These are phyloP conservation scores for Neurospora discreta DNA, from an alignment of 495 filamentous ascomycete species.

Conservation along the genomic window DNA sequence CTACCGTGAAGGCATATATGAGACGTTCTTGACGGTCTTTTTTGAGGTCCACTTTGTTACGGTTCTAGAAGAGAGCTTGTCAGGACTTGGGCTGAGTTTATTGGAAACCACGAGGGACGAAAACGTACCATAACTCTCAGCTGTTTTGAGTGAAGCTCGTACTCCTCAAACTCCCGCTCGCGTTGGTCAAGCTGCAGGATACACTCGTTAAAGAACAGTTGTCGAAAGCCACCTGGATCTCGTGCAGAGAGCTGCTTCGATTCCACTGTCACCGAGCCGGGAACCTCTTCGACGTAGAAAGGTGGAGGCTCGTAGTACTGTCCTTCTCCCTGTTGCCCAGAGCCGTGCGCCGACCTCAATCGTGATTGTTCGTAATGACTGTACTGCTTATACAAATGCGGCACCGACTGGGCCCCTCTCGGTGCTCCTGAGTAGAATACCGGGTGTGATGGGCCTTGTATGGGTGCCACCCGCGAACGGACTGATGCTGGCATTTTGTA, in stretches of 20 bases:
- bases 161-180: conserved; percentile 10
- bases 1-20: conserved; percentile 48
- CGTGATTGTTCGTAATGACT: background rate
- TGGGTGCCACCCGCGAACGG: conserved; percentile 1
- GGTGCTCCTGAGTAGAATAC: background rate
- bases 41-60: conserved; percentile 25
- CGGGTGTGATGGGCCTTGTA: background rate
- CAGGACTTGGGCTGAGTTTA: background rate
- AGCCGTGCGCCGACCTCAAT: background rate
- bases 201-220: conserved; percentile 19
- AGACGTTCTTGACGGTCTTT: conserved; percentile 37
- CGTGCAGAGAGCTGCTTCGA: conserved; percentile 15
- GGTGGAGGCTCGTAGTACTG: background rate
- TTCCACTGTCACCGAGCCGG: conserved; percentile 1
- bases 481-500: conserved; percentile 8
- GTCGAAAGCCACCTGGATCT: conserved; percentile 17
- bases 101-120: background rate
- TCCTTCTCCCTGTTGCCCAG: background rate
- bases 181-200: conserved; percentile 5
- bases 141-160: background rate
- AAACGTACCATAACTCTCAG: conserved; percentile 15
- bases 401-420: background rate
- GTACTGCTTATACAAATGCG: background rate
- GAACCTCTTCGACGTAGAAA: background rate
- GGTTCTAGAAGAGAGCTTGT: conserved; percentile 11